These are phyloP conservation scores for Colletotrichum noveboracense DNA, from an alignment of 2,329 filamentous ascomycete genomes.

Conservation along the genomic window DNA sequence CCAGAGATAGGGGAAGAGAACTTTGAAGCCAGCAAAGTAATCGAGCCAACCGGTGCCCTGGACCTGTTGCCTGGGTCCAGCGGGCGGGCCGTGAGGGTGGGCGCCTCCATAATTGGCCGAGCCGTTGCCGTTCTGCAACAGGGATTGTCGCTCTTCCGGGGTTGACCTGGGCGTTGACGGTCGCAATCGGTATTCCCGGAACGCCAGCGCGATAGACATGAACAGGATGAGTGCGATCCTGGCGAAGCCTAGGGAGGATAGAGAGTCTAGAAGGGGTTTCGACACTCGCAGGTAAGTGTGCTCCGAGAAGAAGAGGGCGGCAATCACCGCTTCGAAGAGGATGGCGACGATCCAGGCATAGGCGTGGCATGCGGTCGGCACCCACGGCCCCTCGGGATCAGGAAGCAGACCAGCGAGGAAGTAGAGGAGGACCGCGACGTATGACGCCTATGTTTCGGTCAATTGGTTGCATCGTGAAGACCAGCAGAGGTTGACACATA, in stretches of 20 bases:
- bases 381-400: slow-evolving; percentile 50
- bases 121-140: slow-evolving; percentile 43
- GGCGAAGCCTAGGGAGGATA: slow-evolving; percentile 35
- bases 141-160: slow-evolving; percentile 40
- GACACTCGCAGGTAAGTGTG: slow-evolving; percentile 33
- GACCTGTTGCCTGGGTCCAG: slow-evolving; percentile 30
- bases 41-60: slow-evolving; percentile 47
- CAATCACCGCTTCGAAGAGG: slow-evolving; percentile 40
- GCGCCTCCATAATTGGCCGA: slow-evolving; percentile 32
- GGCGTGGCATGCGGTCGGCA: slow-evolving; percentile 39
- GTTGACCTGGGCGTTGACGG: slow-evolving; percentile 29
- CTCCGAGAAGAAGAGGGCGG: slow-evolving; percentile 35
- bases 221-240: slow-evolving; percentile 36
- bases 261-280: slow-evolving; percentile 29
- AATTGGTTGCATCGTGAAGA: not conserved
- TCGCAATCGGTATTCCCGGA: slow-evolving; percentile 36
- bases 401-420: slow-evolving; percentile 46
- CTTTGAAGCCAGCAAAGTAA: slow-evolving; percentile 49
- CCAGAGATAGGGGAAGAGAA: slow-evolving; percentile 53
- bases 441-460: slow-evolving; percentile 35
- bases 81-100: not conserved
- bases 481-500: slow-evolving; percentile 17
- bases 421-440: slow-evolving; percentile 45
- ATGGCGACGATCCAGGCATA: slow-evolving; percentile 40
- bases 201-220: slow-evolving; percentile 36